These are phyloP conservation scores for Pichia sp. DNA, from an alignment of 1,139 yeast species.

Conservation along the genomic window DNA sequence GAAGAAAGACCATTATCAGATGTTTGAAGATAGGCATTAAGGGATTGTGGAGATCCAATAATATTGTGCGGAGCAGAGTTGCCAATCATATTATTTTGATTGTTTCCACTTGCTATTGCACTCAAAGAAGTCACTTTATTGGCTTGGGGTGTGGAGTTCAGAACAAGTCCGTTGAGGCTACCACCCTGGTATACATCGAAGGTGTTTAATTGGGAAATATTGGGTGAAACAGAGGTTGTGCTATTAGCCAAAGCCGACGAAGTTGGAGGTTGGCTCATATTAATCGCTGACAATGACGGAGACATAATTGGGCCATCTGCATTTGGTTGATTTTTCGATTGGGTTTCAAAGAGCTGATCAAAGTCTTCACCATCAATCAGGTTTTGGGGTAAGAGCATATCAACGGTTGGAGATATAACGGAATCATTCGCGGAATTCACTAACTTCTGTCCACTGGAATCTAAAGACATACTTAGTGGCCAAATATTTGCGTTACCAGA, in stretches of 20 bases:
- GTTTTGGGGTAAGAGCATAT: constrained; percentile 29
- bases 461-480: constrained; percentile 5
- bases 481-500: constrained; percentile 4
- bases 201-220: constrained; percentile 13
- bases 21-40: constrained; percentile 11
- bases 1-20: constrained; percentile 2
- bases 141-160: constrained; percentile 18
- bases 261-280: not conserved
- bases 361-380: constrained; percentile 28
- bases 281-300: not conserved
- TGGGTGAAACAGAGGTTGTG: constrained; percentile 16
- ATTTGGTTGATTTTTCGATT: constrained; percentile 2
- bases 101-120: constrained; percentile 18
- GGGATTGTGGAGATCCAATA: constrained; percentile 22
- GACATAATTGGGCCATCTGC: not conserved
- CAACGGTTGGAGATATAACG: constrained; percentile 20
- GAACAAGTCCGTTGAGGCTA: constrained; percentile 2
- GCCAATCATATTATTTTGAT: constrained; percentile 9
- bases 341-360: constrained; percentile 14
- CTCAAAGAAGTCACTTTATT: constrained; percentile 20
- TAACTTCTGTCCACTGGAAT: not conserved
- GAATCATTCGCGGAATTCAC: not conserved
- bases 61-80: constrained; percentile 10
- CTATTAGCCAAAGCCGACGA: not conserved
- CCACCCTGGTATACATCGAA: constrained; percentile 16